A percentile compares a stretch with the other conserved stretches of the same genome.
phyloP scores from a whole-genome alignment of 129 eudicot species.

The Mikania micrantha region DNA sequence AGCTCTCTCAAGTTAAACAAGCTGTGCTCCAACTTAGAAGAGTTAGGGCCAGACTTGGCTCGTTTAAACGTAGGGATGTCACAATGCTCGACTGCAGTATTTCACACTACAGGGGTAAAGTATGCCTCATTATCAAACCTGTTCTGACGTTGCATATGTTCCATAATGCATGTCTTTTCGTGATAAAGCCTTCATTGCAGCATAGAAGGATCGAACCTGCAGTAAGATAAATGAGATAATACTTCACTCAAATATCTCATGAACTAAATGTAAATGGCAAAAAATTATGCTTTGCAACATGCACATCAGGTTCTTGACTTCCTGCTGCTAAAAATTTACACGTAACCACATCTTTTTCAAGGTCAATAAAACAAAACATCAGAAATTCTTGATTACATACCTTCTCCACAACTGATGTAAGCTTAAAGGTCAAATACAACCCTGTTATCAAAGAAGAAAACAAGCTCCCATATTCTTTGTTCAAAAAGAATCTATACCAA shows the following conservation, averaged over 20 bases:
- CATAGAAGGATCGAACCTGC: slow-evolving; percentile 50
- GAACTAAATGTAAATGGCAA: background rate
- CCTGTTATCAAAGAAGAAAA: slow-evolving; percentile 65
- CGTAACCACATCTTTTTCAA: too few relatives aligned
- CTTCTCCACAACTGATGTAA: slow-evolving; percentile 59
- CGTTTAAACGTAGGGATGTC: background rate
- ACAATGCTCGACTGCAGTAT: too few relatives aligned
- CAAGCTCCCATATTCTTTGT: slow-evolving; percentile 63
- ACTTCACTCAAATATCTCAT: background rate
- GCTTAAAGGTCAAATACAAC: slow-evolving; percentile 57
- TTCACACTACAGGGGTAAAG: too few relatives aligned
- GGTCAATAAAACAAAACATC: background rate
- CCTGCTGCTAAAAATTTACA: too few relatives aligned
- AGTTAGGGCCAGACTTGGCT: too few relatives aligned
- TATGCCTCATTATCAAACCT: slow-evolving; percentile 28
- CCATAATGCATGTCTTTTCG: slow-evolving; percentile 66
- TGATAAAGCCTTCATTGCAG: slow-evolving; percentile 61
- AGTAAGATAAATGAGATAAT: background rate
- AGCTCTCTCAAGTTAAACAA: too few relatives aligned
- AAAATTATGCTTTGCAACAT: too few relatives aligned
- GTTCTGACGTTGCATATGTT: slow-evolving; percentile 56
- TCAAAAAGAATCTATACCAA: slow-evolving; percentile 67
- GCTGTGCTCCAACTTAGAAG: too few relatives aligned
- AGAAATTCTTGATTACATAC: slow-evolving; percentile 14
- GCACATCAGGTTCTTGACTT: too few relatives aligned